Conservation (phyloP, 768 basidiomycete genomes). For the Lyophyllum atratum region DNA sequence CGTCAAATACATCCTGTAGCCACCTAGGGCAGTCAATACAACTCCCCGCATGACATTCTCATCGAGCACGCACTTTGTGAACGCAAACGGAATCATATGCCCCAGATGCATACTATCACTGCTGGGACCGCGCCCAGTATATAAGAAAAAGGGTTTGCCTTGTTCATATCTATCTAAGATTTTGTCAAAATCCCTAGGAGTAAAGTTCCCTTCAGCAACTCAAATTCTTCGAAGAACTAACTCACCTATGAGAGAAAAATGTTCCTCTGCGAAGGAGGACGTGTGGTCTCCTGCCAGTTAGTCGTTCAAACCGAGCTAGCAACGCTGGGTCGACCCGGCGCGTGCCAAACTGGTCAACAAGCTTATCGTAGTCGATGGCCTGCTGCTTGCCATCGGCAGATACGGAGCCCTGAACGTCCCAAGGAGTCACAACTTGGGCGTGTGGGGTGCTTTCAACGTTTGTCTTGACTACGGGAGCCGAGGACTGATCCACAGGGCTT, state of each 20-base stretch:
- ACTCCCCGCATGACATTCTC: neutral
- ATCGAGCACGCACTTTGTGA: conserved; percentile 77
- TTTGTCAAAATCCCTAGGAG: conserved; percentile 82
- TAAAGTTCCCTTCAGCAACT: neutral
- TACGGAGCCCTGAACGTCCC: conserved; percentile 95
- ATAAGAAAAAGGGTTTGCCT: conserved; percentile 96
- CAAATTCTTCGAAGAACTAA: neutral
- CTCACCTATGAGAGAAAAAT: conserved; percentile 98
- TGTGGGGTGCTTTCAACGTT: conserved; percentile 19
- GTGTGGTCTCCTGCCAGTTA: conserved; percentile 90
- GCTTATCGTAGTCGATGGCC: conserved; percentile 96
- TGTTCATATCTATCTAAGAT: conserved; percentile 96
- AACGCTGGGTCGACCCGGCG: conserved; percentile 74
- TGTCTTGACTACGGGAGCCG: neutral
- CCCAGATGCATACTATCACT: conserved; percentile 98
- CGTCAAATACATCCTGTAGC: conserved; percentile 95
- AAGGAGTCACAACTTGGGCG: conserved; percentile 90
- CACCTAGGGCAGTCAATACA: conserved; percentile 54
- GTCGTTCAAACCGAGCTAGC: conserved; percentile 84
- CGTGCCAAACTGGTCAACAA: conserved; percentile 93
- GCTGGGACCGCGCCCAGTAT: conserved; percentile 96
- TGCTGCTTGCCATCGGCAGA: conserved; percentile 86
- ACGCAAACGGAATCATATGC: conserved; percentile 95
- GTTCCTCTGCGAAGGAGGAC: conserved; percentile 85
- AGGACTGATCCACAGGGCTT: neutral